Evolutionary conservation across 169 alveolate genomes (phyloP).

Genomic region (Eimeria mitis): DNA sequence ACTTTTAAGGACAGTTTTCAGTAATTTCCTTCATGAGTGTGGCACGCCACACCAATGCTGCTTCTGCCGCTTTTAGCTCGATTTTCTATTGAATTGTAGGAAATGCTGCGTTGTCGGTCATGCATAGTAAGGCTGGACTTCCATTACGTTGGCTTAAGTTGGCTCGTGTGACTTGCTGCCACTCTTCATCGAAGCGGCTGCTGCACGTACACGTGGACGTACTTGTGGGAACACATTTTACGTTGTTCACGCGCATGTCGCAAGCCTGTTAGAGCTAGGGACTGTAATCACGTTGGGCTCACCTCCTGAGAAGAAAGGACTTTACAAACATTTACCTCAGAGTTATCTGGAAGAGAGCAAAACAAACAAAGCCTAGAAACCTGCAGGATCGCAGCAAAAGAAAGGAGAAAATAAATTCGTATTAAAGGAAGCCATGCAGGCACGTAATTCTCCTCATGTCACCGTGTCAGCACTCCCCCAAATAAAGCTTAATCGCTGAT

Average conservation of each 20-base stretch:
- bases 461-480: neutral
- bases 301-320: neutral
- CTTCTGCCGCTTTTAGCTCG: neutral
- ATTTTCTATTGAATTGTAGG: neutral
- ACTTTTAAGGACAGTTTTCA: neutral
- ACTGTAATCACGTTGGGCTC: neutral
- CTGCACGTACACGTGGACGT: neutral
- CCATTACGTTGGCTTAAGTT: neutral
- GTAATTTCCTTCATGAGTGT: neutral
- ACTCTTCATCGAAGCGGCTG: neutral
- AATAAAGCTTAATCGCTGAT: neutral
- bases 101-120: neutral
- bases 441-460: neutral
- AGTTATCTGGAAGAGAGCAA: neutral
- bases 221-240: neutral
- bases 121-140: neutral
- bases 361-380: neutral
- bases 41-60: too few relatives aligned
- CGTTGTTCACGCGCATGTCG: neutral
- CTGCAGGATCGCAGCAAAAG: neutral
- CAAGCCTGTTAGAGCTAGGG: neutral
- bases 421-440: slow-evolving; percentile 36
- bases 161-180: neutral
- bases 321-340: too few relatives aligned
- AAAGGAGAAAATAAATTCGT: neutral